A percentile compares a stretch with the other conserved stretches of the same genome.
Evolutionary conservation across 2,329 filamentous ascomycete genomes (phyloP).

Genomic region (Claviceps humidiphila): DNA sequence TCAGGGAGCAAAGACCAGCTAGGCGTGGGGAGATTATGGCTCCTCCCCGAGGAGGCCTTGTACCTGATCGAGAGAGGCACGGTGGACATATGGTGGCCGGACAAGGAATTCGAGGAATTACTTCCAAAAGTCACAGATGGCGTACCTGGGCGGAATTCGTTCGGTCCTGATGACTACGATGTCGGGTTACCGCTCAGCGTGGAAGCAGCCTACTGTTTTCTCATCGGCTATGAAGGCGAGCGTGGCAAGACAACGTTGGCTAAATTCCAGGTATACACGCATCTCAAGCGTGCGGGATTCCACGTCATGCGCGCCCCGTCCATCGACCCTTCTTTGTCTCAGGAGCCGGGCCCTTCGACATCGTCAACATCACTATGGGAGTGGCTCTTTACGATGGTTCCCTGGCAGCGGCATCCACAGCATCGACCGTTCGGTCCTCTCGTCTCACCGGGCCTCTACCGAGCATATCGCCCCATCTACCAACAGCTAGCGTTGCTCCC

Average conservation of each 20-base stretch:
- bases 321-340: conserved; percentile 5
- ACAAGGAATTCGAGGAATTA: conserved; percentile 34
- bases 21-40: conserved; percentile 56
- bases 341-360: neutral
- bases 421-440: conserved; percentile 39
- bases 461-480: conserved; percentile 60
- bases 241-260: conserved; percentile 53
- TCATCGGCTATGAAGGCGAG: conserved; percentile 58
- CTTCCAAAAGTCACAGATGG: conserved; percentile 23
- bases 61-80: conserved; percentile 81
- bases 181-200: conserved; percentile 73
- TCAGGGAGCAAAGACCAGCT: conserved; percentile 41
- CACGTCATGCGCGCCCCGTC: conserved; percentile 56
- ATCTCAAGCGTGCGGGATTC: conserved; percentile 73
- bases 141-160: conserved; percentile 8
- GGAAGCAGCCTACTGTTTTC: conserved; percentile 76
- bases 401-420: conserved; percentile 13
- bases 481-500: conserved; percentile 61
- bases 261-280: conserved; percentile 77
- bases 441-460: conserved; percentile 49
- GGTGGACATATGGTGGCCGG: conserved; percentile 76
- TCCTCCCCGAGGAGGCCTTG: conserved; percentile 83
- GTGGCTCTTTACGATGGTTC: conserved; percentile 39
- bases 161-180: conserved; percentile 32
- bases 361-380: conserved; percentile 28